phyloP scores from a whole-genome alignment of 805 yeast species.

The Candida hispaniensis region DNA sequence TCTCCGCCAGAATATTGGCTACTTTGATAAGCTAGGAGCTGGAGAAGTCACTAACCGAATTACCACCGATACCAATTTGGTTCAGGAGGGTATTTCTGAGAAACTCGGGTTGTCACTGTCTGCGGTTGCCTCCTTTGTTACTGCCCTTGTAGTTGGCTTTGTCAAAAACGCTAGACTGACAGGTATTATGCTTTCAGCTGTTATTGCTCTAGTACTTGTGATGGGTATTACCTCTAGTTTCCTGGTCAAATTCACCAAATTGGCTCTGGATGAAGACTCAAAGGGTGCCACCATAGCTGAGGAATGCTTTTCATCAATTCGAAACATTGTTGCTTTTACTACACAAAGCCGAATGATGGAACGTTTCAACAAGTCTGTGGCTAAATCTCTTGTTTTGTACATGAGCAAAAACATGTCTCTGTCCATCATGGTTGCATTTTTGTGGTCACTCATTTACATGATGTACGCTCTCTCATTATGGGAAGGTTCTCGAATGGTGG shows the following conservation, averaged over 20 bases:
- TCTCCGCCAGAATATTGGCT: slow-evolving; percentile 34
- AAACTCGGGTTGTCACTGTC: slow-evolving; percentile 32
- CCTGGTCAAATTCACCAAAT: slow-evolving; percentile 25
- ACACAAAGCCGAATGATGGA: slow-evolving; percentile 30
- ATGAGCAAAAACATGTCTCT: slow-evolving; percentile 25
- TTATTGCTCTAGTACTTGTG: slow-evolving; percentile 26
- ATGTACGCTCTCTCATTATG: slow-evolving; percentile 35
- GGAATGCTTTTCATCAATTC: slow-evolving; percentile 33
- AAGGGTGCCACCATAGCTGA: slow-evolving; percentile 33
- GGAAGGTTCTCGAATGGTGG: slow-evolving; percentile 35
- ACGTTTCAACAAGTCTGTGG: slow-evolving; percentile 27
- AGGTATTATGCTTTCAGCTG: slow-evolving; percentile 29
- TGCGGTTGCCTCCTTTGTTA: slow-evolving; percentile 32
- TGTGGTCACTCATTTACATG: slow-evolving; percentile 31
- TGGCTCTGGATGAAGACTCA: slow-evolving; percentile 24
- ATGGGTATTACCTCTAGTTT: slow-evolving; percentile 27
- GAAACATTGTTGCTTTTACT: slow-evolving; percentile 35
- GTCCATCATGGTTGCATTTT: slow-evolving; percentile 30
- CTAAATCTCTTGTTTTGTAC: slow-evolving; percentile 23
- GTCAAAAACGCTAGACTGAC: slow-evolving; percentile 31
- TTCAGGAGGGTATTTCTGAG: slow-evolving; percentile 36
- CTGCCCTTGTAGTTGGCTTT: slow-evolving; percentile 32
- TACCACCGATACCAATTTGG: slow-evolving; percentile 32
- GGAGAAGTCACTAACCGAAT: slow-evolving; percentile 36
- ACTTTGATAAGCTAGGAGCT: slow-evolving; percentile 34